Evolutionary conservation across 768 basidiomycete species (phyloP), one percentile per base, ranked within the genome.

Genomic region (Phylloporus sp.): DNA sequence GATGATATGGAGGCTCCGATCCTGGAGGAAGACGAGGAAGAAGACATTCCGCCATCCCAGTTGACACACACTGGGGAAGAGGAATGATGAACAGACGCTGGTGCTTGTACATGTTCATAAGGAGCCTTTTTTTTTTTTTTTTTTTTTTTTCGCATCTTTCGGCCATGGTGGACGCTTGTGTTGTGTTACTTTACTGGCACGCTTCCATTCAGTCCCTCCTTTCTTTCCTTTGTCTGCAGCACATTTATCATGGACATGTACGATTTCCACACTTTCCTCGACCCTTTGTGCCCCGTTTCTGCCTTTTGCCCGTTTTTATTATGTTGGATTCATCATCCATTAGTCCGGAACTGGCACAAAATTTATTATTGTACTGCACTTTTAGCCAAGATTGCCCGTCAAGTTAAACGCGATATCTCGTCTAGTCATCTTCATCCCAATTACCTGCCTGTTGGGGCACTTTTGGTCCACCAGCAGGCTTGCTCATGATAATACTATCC

Each of bases 401-500:
- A 18, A 53, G 44, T 36, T 46, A 49, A 46, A 54, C 48, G 32
- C 43, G 56, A 61, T 53, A 43, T 48, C 22, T 38, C 26, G 40
- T 50, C 60, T 70, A 73, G 67, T 91, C 65, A 28, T 67, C 89
- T 23, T 85, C 86, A 58, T 92, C 91, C 90, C 90, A 92, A 66
- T 90, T 89, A 6, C 88, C 84, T 34, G 86, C 77, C 67, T 92
- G 91, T 63, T 93, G 89, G 47, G 90, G 90, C 44, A 92, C 75
- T 67, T 91, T 92, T 43, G 89, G 90, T 44, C 90, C 89, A 27
- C 90, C 89, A 0, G 90, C 88, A n/a, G 88, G 88, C 65, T 91
- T 92, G 73, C 88, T 91, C 83, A 95, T 93, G 74, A 97, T 97
- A 67, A 98, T 97, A 64, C 90, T 92, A 72, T 99, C 97, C 7